Evolutionary conservation across 495 filamentous ascomycete genomes (phyloP), one percentile per base, ranked within the genome.

Genomic region (Trichoderma virens): DNA sequence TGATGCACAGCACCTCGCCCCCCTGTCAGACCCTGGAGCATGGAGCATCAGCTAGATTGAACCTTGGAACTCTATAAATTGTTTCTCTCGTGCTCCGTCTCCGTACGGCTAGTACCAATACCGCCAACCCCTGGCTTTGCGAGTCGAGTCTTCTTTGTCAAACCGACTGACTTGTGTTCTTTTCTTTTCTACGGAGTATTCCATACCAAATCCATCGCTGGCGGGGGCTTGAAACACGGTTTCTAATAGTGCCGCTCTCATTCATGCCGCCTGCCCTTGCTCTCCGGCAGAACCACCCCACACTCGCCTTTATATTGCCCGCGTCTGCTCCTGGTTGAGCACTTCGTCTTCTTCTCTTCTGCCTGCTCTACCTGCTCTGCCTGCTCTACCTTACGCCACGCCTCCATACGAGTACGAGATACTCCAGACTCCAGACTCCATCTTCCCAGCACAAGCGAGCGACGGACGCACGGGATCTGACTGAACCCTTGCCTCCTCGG

Each of bases 121-220:
- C 51, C 13, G 51, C 25, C 23, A 56, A 30, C 51, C 51, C 51
- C 51, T 56, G 51, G 51, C 51, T 56, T 47, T n/a, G n/a, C n/a
- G n/a, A n/a, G n/a, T n/a, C n/a, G n/a, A n/a, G n/a, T n/a, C n/a
- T n/a, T n/a, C n/a, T n/a, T n/a, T n/a, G n/a, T n/a, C n/a, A n/a
- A n/a, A n/a, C n/a, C n/a, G n/a, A n/a, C n/a, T n/a, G n/a, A n/a
- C n/a, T n/a, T n/a, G n/a, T n/a, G n/a, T 14, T 30, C 16, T 30
- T 16, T 28, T 56, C 27, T 56, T 56, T 9, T 56, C 25, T 9
- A 27, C 25, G 9, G 9, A 8, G 23, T 16, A 28, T 18, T 16
- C 51, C 30, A 28, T 28, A 30, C n/a, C 27, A 27, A 9, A 30
- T 56, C 25, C 16, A 56, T 30, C 27, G 7, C 20, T 30, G 16